These are phyloP conservation scores for Penicillium cinerascens DNA, from an alignment of 495 filamentous ascomycete species.

Conservation along the genomic window DNA sequence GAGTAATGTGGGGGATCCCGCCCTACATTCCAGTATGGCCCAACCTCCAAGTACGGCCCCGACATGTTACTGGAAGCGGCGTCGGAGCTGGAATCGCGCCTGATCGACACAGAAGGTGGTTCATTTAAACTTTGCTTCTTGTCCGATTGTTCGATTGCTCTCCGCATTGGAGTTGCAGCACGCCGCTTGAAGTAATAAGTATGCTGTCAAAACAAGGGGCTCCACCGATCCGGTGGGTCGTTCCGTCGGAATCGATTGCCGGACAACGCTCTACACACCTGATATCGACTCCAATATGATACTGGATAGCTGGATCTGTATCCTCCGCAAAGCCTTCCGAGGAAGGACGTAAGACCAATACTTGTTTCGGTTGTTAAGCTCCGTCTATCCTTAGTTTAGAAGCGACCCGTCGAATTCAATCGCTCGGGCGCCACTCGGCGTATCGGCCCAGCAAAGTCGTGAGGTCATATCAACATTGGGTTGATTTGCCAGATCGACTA, in stretches of 20 bases:
- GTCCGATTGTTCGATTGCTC: too few species aligned
- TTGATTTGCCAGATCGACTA: not conserved
- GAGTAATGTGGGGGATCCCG: not conserved
- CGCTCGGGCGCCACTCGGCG: not conserved
- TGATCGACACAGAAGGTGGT: not conserved
- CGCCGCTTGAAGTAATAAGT: too few species aligned
- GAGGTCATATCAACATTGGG: not conserved
- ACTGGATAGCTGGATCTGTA: not conserved
- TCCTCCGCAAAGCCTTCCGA: not conserved
- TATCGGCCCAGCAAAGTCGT: not conserved
- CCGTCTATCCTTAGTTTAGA: not conserved
- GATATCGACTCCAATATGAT: not conserved
- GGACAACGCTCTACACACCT: not conserved
- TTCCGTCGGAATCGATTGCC: too few species aligned
- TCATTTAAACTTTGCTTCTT: too few species aligned
- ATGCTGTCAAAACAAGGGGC: too few species aligned
- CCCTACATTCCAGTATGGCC: slow-evolving; percentile 3
- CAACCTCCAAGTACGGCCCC: not conserved
- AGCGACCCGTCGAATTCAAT: not conserved
- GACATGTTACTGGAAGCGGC: not conserved
- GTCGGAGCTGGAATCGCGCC: too few species aligned
- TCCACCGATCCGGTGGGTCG: too few species aligned
- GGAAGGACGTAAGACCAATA: not conserved
- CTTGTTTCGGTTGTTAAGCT: not conserved
- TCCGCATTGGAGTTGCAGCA: too few species aligned